Evolutionary conservation across 208 protist genomes (phyloP).

Genomic region (Leishmania mexicana): DNA sequence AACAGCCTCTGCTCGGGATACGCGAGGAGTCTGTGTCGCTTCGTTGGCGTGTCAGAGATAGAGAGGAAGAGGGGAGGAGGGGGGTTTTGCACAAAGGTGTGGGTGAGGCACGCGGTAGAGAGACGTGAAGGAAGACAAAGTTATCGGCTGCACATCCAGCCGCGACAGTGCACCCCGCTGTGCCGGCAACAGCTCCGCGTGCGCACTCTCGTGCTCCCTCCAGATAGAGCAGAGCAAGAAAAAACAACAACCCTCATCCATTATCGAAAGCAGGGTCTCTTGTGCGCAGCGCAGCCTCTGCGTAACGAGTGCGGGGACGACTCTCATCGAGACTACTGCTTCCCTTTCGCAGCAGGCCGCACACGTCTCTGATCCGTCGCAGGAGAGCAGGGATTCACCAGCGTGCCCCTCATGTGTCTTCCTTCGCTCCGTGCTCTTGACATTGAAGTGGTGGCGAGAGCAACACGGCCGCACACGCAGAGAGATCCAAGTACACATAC

Average conservation of each 20-base stretch:
- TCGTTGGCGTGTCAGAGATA: neutral
- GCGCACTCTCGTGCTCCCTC: neutral
- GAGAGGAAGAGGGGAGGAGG: no score
- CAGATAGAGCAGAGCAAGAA: neutral
- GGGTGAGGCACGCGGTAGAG: neutral
- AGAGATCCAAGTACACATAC: neutral
- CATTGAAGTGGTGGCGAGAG: neutral
- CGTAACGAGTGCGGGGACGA: neutral
- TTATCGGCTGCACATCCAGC: neutral
- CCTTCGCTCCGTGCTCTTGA: neutral
- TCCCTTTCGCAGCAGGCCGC: neutral
- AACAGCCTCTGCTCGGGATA: neutral
- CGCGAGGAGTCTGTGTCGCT: neutral
- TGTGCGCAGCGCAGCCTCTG: neutral
- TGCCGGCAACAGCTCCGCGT: neutral
- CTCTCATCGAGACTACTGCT: neutral
- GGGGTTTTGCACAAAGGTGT: neutral
- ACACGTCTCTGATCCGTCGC: neutral
- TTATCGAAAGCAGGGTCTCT: neutral
- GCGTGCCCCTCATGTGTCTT: neutral
- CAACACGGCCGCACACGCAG: neutral
- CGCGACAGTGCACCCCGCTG: neutral
- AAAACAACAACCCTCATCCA: neutral
- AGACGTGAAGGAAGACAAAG: neutral
- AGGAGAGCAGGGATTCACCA: neutral